Conservation (phyloP, 768 basidiomycete species). For the Podaxis sp. region DNA sequence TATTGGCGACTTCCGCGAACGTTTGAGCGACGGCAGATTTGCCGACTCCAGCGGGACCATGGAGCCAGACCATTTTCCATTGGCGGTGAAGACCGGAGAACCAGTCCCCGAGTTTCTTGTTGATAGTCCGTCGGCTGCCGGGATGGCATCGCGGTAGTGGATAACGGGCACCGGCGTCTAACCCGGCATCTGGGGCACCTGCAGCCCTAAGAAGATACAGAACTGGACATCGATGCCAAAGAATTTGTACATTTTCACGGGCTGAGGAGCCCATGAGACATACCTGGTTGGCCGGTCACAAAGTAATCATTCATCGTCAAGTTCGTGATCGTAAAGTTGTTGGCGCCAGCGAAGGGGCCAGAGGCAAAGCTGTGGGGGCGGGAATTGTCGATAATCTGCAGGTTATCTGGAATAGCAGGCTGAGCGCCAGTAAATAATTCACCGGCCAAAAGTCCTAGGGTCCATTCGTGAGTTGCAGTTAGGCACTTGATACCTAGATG, state of each 20-base stretch:
- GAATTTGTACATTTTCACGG: not conserved
- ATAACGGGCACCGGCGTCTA: not conserved
- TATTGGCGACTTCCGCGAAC: not conserved
- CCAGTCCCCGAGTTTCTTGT: not conserved
- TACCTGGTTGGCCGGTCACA: not conserved
- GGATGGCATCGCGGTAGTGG: not conserved
- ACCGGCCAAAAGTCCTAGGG: not conserved
- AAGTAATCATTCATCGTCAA: not conserved
- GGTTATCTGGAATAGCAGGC: fast-evolving
- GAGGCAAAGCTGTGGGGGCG: not conserved
- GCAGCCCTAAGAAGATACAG: not conserved
- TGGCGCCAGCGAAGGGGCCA: not conserved
- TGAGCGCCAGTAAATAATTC: not conserved
- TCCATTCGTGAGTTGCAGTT: not conserved
- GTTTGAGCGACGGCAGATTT: not conserved
- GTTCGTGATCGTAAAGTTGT: not conserved
- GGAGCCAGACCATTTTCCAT: not conserved
- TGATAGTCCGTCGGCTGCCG: not conserved
- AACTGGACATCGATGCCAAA: not conserved
- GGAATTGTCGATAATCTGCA: not conserved
- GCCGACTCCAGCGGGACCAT: not conserved
- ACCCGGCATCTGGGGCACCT: not conserved
- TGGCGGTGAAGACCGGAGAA: not conserved
- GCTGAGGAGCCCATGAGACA: not conserved
- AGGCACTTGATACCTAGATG: not conserved